These are phyloP conservation scores for Penicillium taxi DNA, from an alignment of 495 filamentous ascomycete genomes.

Conservation along the genomic window DNA sequence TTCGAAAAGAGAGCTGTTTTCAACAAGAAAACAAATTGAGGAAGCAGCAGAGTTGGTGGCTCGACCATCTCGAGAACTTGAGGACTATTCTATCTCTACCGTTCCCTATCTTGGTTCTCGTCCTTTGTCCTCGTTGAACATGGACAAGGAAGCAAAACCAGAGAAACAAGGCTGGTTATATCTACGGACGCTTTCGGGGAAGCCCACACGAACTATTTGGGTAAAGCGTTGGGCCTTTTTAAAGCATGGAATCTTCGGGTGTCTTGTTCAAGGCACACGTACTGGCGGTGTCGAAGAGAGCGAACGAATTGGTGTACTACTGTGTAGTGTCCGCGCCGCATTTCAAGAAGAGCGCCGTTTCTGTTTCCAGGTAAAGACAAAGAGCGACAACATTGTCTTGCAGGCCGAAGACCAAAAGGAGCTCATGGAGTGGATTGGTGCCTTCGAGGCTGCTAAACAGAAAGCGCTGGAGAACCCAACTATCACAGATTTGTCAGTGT, in stretches of 20 bases:
- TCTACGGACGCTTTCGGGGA: constrained; percentile 71
- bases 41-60: constrained; percentile 60
- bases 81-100: constrained; percentile 83
- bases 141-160: constrained; percentile 31
- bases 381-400: constrained; percentile 78
- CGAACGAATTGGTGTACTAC: constrained; percentile 88
- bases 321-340: constrained; percentile 85
- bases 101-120: constrained; percentile 74
- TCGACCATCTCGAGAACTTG: constrained; percentile 81
- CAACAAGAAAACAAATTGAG: constrained; percentile 75
- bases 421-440: constrained; percentile 82
- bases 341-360: constrained; percentile 90
- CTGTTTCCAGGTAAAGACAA: constrained; percentile 98
- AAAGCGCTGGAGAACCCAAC: constrained; percentile 74
- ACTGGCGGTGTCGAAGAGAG: constrained; percentile 87
- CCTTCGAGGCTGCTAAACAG: constrained; percentile 88
- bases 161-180: constrained; percentile 97
- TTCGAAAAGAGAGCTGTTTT: constrained; percentile 70
- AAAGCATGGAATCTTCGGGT: constrained; percentile 91
- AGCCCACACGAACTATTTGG: constrained; percentile 82
- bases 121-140: constrained; percentile 50
- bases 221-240: constrained; percentile 90
- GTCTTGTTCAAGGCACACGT: constrained; percentile 78
- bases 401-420: constrained; percentile 90
- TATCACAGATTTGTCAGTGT: constrained; percentile 52